These are phyloP conservation scores for Plasmopara viticola DNA, from an alignment of 352 stramenopile species.

Conservation along the genomic window DNA sequence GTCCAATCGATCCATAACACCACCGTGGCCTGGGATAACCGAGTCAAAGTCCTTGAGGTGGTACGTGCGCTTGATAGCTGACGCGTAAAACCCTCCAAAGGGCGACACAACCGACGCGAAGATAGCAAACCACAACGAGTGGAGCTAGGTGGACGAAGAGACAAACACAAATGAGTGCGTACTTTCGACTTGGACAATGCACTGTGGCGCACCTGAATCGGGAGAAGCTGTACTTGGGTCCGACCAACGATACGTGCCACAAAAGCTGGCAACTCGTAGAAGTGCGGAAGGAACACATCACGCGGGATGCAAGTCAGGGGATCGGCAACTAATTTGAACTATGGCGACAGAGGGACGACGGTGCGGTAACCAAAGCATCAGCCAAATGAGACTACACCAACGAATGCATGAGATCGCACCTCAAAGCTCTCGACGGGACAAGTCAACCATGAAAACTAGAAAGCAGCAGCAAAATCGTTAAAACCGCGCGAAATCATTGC, in stretches of 20 bases:
- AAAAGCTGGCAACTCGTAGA: constrained; percentile 60
- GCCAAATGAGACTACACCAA: constrained; percentile 1
- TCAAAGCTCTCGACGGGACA: constrained; percentile 86
- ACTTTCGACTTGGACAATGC: background rate
- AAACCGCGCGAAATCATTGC: background rate
- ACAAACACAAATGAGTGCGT: background rate
- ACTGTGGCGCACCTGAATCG: constrained; percentile 53
- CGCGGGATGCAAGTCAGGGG: constrained; percentile 55
- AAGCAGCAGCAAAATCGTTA: constrained; percentile 1
- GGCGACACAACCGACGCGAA: constrained; percentile 98
- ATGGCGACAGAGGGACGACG: constrained; percentile 1
- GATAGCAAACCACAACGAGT: constrained; percentile 94
- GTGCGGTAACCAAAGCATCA: constrained; percentile 1
- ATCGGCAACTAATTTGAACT: constrained; percentile 62
- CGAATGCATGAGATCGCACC: constrained; percentile 13
- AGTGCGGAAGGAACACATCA: constrained; percentile 51
- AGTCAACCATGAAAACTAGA: constrained; percentile 89
- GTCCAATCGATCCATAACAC: constrained; percentile 97
- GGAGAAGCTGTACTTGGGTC: constrained; percentile 75
- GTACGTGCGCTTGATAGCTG: constrained; percentile 98
- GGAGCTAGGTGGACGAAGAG: constrained; percentile 51
- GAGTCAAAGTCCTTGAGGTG: constrained; percentile 99
- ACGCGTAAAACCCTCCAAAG: constrained; percentile 99
- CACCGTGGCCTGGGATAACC: constrained; percentile 97
- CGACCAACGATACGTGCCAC: constrained; percentile 75